Evolutionary conservation across 495 filamentous ascomycete genomes (phyloP).

Genomic region (Xylaria palmicola): DNA sequence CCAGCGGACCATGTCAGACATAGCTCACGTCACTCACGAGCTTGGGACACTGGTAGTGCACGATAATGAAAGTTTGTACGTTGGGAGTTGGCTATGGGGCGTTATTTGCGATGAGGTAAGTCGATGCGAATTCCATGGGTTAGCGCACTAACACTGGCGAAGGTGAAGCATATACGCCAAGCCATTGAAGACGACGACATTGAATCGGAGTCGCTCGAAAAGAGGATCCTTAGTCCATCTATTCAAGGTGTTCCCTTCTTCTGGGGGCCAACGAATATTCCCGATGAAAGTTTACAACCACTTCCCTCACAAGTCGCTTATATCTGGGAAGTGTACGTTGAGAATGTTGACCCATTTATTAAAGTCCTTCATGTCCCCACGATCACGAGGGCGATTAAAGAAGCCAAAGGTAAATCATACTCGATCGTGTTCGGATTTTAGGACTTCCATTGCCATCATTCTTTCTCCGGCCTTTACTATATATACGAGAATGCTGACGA

Average conservation of each 20-base stretch:
- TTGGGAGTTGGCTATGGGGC: constrained; percentile 3
- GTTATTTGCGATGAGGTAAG: constrained; percentile 4
- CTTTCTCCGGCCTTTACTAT: not conserved
- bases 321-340: constrained; percentile 11
- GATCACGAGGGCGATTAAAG: not conserved
- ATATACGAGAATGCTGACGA: not conserved
- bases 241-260: not conserved
- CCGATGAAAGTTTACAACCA: not conserved
- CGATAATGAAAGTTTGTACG: constrained; percentile 3
- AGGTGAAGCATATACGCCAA: constrained; percentile 6
- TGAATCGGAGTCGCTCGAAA: constrained; percentile 2
- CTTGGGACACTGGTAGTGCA: not conserved
- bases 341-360: constrained; percentile 13
- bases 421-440: not conserved
- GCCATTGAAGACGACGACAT: not conserved
- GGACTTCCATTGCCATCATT: not conserved
- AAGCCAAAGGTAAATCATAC: not conserved
- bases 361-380: constrained; percentile 17
- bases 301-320: constrained; percentile 11
- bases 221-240: not conserved
- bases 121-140: not conserved
- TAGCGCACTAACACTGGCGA: not conserved
- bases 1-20: not conserved
- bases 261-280: not conserved
- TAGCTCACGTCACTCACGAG: not conserved